Evolutionary conservation across 768 basidiomycete genomes (phyloP).

Genomic region (Lyophyllum shimeji): DNA sequence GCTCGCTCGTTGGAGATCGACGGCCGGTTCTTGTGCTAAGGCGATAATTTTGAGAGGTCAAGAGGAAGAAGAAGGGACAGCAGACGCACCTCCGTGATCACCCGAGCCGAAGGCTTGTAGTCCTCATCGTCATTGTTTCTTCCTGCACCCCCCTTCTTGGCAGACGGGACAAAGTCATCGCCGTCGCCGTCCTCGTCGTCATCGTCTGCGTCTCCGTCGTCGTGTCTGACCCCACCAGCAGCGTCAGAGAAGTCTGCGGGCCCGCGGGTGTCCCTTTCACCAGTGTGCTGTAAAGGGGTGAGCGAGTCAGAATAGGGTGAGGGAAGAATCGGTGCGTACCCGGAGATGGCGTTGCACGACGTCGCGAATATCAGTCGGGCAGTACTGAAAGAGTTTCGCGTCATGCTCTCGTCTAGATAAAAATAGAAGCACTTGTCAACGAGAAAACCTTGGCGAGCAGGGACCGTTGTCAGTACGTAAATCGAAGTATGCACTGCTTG

Average conservation of each 20-base stretch:
- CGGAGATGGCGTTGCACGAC: conserved; percentile 62
- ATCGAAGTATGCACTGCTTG: no score
- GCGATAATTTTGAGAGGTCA: background rate
- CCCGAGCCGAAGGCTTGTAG: conserved; percentile 7
- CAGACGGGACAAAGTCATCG: conserved; percentile 9
- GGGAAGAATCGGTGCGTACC: conserved; percentile 20
- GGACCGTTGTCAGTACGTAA: no score
- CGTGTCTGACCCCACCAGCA: conserved; percentile 7
- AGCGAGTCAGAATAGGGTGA: background rate
- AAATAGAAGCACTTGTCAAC: conserved; percentile 18
- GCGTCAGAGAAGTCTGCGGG: conserved; percentile 34
- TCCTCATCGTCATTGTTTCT: conserved; percentile 12
- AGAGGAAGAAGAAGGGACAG: background rate
- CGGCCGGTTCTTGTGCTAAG: conserved; percentile 5
- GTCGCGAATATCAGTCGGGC: conserved; percentile 55
- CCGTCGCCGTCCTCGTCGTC: conserved; percentile 17
- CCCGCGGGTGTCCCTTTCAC: conserved; percentile 35
- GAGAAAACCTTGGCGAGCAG: conserved; percentile 13
- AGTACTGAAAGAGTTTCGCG: conserved; percentile 72
- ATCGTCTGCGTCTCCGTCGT: conserved; percentile 26
- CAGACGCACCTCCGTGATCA: conserved; percentile 11
- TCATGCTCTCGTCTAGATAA: conserved; percentile 42
- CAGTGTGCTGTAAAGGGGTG: conserved; percentile 27
- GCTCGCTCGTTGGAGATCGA: conserved; percentile 7
- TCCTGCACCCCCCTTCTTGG: background rate